Evolutionary conservation across 1,284 basidiomycete genomes (phyloP).

Genomic region (Vanrija humicola): DNA sequence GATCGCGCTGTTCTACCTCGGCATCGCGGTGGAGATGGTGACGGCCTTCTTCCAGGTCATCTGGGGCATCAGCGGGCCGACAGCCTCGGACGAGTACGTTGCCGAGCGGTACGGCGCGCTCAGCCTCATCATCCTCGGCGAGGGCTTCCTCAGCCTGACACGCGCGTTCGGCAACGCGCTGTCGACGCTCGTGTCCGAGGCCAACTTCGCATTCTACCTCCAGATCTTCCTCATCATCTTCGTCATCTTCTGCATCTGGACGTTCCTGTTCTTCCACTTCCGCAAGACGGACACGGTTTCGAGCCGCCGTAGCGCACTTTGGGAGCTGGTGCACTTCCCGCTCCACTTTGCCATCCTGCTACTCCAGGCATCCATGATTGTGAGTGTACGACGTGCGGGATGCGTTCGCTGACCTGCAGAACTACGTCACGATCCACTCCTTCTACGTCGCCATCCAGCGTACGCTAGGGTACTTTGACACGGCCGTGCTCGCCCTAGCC

Average conservation of each 20-base stretch:
- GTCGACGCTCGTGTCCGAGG: conserved; percentile 20
- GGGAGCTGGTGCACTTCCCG: conserved; percentile 13
- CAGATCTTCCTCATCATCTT: conserved; percentile 22
- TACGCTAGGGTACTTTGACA: too few species aligned
- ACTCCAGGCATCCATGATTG: background rate
- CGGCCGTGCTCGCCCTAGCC: too few species aligned
- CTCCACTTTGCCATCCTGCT: background rate
- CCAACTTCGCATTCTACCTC: conserved; percentile 17
- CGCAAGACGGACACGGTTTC: background rate
- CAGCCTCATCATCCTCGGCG: conserved; percentile 29
- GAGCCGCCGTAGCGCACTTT: conserved; percentile 1
- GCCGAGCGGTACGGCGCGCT: conserved; percentile 28
- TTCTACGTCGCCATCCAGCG: too few species aligned
- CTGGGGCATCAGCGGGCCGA: background rate
- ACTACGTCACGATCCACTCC: too few species aligned
- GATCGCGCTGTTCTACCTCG: conserved; percentile 26
- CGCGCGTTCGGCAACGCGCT: conserved; percentile 1
- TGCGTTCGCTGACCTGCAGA: too few species aligned
- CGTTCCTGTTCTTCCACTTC: conserved; percentile 26
- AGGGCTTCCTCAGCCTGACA: background rate
- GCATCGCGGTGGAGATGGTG: conserved; percentile 21
- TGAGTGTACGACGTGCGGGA: too few species aligned
- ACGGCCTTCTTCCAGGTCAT: conserved; percentile 3
- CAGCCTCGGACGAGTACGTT: background rate
- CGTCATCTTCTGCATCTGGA: conserved; percentile 28